Evolutionary conservation across 345 rosid genomes (phyloP), one percentile per base, ranked within the genome.

Genomic region (Combretum micranthum): DNA sequence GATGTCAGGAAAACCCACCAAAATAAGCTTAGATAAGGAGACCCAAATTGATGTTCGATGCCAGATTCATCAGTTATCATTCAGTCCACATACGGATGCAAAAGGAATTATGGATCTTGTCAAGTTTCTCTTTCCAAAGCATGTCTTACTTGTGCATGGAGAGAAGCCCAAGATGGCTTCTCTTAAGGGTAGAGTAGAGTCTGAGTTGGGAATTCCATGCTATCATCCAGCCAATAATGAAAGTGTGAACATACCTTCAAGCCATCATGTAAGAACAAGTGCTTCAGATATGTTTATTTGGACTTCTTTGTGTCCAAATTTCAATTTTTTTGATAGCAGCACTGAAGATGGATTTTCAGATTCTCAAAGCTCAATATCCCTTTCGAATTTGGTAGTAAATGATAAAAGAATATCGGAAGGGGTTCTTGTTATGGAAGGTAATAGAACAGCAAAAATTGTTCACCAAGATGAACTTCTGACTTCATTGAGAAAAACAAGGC

Each of bases 21-120:
- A 83, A 57, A 82, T 93, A 53, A 77, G 79, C 65, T 68, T 93
- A 75, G 96, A 93, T 66, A 92, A 81, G 66, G 83, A 83, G 61
- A 89, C 84, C 19, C 85, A 77, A 65, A 82, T 93, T 47, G 92
- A 87, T 57, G 97, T 93, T 62, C 83, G 84, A 70, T 93, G 99
- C 81, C 84, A 93, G 99, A 82, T 89, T 70, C 97, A 86, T 69
- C 96, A 93, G 67, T 70, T 89, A 66, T 80, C 97, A 50, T 93
- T 93, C 77, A 89, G 94, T 75, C 86, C 97, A 52, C 99, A 89
- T 69, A 87, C 97, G 18, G 99, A 93, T 67, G 80, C 86, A 20
- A 89, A 89, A 75, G 96, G 97, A 59, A 93, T 87, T 47, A 87
- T 93, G 97, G 99, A 93, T 83, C 97, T 89, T 42, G 78, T 78